These are phyloP conservation scores for Yarrowia keelungensis DNA, from an alignment of 805 yeast species.

Conservation along the genomic window DNA sequence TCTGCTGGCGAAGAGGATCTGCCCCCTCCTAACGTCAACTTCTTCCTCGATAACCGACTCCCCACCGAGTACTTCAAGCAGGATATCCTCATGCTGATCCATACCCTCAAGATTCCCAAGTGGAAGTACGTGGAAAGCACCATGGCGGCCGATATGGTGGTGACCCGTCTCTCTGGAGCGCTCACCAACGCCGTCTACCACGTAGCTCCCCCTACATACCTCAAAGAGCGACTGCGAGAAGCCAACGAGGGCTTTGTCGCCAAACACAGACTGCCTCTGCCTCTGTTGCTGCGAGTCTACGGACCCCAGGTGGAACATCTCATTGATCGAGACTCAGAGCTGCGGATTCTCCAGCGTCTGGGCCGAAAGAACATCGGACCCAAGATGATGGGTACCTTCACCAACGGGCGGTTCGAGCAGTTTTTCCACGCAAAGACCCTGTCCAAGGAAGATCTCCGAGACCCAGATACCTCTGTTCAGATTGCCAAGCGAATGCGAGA, in stretches of 20 bases:
- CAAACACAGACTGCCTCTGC: constrained; percentile 54
- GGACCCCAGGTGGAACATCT: constrained; percentile 87
- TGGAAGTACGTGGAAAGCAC: constrained; percentile 68
- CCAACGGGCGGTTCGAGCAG: constrained; percentile 94
- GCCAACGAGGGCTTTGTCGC: constrained; percentile 43
- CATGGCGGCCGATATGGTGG: constrained; percentile 55
- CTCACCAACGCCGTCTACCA: constrained; percentile 88
- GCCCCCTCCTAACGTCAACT: constrained; percentile 52
- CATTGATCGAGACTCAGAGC: constrained; percentile 84
- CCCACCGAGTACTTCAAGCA: constrained; percentile 87
- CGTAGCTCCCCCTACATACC: constrained; percentile 62
- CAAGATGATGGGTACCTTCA: constrained; percentile 81
- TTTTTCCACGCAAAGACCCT: constrained; percentile 83
- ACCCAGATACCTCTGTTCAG: constrained; percentile 76
- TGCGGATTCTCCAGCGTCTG: constrained; percentile 72
- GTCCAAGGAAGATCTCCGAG: constrained; percentile 73
- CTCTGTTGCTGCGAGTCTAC: constrained; percentile 78
- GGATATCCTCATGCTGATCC: constrained; percentile 71
- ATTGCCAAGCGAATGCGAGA: constrained; percentile 97
- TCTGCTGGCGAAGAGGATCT: constrained; percentile 44
- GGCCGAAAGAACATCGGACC: constrained; percentile 87
- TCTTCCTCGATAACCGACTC: constrained; percentile 52
- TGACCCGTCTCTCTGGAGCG: constrained; percentile 86
- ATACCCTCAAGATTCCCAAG: constrained; percentile 70
- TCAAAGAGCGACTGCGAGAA: constrained; percentile 49